A percentile compares a stretch with the other conserved stretches of the same genome.
Conservation (phyloP, 2,329 filamentous ascomycete genomes). For the Botrytis cinerea region DNA sequence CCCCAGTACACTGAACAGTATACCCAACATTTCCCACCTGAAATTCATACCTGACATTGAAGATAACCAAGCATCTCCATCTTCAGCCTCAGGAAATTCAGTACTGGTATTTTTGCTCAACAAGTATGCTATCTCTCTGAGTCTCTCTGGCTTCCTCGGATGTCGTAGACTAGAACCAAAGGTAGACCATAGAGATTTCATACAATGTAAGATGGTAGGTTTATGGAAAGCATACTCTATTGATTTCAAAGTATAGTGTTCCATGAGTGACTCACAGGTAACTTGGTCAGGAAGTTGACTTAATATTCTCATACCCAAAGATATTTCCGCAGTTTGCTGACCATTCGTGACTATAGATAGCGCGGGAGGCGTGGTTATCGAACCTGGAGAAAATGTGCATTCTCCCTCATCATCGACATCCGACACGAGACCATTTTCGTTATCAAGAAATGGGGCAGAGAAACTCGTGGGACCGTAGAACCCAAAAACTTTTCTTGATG, state of each 20-base stretch:
- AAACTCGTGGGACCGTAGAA: conserved; percentile 17
- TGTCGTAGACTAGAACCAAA: conserved; percentile 32
- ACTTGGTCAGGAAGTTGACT: conserved; percentile 7
- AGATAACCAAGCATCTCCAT: conserved; percentile 37
- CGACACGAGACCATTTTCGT: neutral
- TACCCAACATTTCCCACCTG: conserved; percentile 40
- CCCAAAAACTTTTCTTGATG: neutral
- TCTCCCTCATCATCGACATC: neutral
- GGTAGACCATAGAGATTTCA: conserved; percentile 34
- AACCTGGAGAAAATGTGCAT: too few species aligned
- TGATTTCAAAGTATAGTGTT: neutral
- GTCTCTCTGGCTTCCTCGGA: conserved; percentile 30
- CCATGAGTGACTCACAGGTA: conserved; percentile 12
- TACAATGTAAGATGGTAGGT: conserved; percentile 3
- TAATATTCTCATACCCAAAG: neutral
- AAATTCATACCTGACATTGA: conserved; percentile 37
- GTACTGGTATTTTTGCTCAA: conserved; percentile 38
- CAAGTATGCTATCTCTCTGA: conserved; percentile 32
- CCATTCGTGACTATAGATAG: neutral
- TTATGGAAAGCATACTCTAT: conserved; percentile 18
- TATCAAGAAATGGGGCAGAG: neutral
- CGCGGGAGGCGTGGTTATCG: neutral
- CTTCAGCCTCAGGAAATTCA: conserved; percentile 35
- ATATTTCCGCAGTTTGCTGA: neutral
- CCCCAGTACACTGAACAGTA: conserved; percentile 30